Percentiles rank a stretch among this genome's conserved stretches.
Evolutionary conservation across 2,329 filamentous ascomycete genomes (phyloP).

Genomic region (Colletotrichum salicis): DNA sequence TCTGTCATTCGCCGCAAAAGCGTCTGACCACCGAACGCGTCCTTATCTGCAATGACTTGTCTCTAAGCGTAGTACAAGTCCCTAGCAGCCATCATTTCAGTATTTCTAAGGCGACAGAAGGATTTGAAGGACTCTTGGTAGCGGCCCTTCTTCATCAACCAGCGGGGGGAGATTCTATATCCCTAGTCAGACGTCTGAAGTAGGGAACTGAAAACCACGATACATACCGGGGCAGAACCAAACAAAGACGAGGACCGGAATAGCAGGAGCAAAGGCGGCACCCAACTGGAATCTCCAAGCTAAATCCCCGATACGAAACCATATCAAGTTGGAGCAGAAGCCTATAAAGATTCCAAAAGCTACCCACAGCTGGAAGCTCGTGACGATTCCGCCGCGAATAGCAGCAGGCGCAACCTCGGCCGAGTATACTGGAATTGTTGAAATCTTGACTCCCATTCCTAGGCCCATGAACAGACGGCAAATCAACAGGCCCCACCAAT

Average conservation of each 20-base stretch:
- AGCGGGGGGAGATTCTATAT: slow-evolving; percentile 67
- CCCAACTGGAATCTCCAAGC: slow-evolving; percentile 71
- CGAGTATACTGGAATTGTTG: slow-evolving; percentile 76
- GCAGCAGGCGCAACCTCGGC: slow-evolving; percentile 76
- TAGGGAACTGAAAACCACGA: not conserved
- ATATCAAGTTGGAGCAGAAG: slow-evolving; percentile 66
- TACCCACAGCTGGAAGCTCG: slow-evolving; percentile 77
- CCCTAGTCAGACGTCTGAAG: not conserved
- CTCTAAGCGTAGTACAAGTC: slow-evolving; percentile 62
- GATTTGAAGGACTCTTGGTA: slow-evolving; percentile 70
- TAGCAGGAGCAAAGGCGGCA: slow-evolving; percentile 68
- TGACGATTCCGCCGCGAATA: slow-evolving; percentile 81
- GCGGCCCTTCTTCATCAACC: slow-evolving; percentile 72
- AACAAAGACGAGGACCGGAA: slow-evolving; percentile 64
- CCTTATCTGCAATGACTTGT: slow-evolving; percentile 54
- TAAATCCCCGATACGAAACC: slow-evolving; percentile 60
- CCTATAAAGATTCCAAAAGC: slow-evolving; percentile 65
- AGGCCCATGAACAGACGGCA: slow-evolving; percentile 69
- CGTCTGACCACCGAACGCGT: slow-evolving; percentile 50
- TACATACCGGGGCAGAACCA: slow-evolving; percentile 64
- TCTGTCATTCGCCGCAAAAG: slow-evolving; percentile 56
- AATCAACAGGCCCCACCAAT: slow-evolving; percentile 61
- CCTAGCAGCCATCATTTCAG: slow-evolving; percentile 66
- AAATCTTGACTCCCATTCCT: slow-evolving; percentile 75
- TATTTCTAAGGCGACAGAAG: slow-evolving; percentile 60